phyloP scores from a whole-genome alignment of 306 rosid species.

The Quercus gilva region DNA sequence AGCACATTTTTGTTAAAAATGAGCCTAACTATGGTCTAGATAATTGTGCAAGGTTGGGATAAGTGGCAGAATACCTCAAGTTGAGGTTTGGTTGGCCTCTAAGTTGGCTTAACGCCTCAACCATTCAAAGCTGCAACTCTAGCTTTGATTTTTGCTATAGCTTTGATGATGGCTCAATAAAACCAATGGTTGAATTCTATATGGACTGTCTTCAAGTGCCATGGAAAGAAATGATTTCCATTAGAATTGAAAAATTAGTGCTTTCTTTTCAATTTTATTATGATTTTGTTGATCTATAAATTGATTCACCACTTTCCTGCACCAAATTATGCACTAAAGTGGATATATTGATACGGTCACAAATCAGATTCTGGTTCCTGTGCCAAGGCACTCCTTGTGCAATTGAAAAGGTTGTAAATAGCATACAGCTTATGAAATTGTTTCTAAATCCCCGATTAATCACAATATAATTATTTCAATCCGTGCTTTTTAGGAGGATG shows the following conservation, averaged over 20 bases:
- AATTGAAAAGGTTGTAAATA: background rate
- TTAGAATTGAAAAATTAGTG: background rate
- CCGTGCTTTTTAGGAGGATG: conserved; percentile 52
- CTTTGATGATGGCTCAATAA: background rate
- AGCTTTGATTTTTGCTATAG: background rate
- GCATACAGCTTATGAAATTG: background rate
- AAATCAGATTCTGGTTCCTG: background rate
- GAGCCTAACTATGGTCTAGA: no score
- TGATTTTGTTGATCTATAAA: background rate
- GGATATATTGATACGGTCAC: background rate
- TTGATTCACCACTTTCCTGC: background rate
- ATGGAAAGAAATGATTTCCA: background rate
- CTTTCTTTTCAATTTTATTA: background rate
- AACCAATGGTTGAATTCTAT: background rate
- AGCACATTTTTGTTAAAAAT: background rate
- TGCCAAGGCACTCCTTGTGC: conserved; percentile 10
- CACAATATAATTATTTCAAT: background rate
- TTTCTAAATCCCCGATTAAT: background rate
- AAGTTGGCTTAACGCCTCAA: background rate
- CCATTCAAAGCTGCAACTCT: background rate
- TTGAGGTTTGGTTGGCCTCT: background rate
- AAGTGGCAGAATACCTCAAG: background rate
- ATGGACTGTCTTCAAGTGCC: background rate
- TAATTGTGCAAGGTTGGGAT: background rate
- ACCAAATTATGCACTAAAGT: background rate